Conservation (phyloP, 805 yeast genomes). For the Peterozyma xylosa region DNA sequence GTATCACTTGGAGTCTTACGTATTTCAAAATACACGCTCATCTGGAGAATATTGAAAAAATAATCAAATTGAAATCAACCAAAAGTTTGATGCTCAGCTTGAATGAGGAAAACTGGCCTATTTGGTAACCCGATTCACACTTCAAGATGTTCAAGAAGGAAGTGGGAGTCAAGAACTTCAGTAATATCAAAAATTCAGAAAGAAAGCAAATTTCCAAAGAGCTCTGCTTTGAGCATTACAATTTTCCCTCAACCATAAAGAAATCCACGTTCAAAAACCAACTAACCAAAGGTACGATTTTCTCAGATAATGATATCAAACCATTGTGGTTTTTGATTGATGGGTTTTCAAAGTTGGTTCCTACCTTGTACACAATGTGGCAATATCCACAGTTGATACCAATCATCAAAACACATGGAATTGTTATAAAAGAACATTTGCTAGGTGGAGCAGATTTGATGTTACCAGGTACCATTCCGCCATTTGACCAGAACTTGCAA, state of each 20-base stretch:
- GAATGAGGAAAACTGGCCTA: no score
- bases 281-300: slow-evolving; percentile 53
- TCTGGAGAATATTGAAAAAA: no score
- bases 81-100: no score
- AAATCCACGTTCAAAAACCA: slow-evolving; percentile 55
- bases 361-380: slow-evolving; percentile 74
- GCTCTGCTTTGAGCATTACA: slow-evolving; percentile 33
- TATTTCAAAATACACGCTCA: no score
- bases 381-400: slow-evolving; percentile 60
- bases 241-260: slow-evolving; percentile 50
- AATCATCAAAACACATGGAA: slow-evolving; percentile 59
- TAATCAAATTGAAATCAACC: no score
- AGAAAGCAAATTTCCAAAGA: slow-evolving; percentile 44
- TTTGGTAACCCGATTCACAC: no score
- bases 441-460: slow-evolving; percentile 74
- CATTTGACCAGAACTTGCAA: slow-evolving; percentile 41
- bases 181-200: slow-evolving; percentile 80
- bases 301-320: slow-evolving; percentile 50
- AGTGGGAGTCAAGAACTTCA: slow-evolving; percentile 58
- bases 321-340: slow-evolving; percentile 70
- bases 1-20: no score
- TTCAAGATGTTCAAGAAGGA: slow-evolving; percentile 44
- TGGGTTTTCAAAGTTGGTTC: slow-evolving; percentile 41
- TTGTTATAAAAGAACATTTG: slow-evolving; percentile 57
- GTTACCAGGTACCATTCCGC: slow-evolving; percentile 64